Conservation (phyloP, 225 moss, liverwort and hornwort genomes). For the Marchantia polymorpha region DNA sequence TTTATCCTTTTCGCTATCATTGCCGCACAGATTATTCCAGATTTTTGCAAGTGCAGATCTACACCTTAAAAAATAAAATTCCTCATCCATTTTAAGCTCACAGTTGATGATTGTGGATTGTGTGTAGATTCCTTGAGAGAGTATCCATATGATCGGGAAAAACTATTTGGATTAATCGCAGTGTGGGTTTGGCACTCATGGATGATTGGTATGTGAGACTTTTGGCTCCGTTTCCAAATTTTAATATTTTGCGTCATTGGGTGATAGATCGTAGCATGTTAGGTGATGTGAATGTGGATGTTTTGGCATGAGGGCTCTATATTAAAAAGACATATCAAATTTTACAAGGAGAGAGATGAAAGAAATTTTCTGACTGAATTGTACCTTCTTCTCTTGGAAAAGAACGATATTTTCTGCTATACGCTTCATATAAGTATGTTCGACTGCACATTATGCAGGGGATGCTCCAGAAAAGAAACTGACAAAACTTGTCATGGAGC, state of each 20-base stretch:
- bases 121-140: conserved; percentile 74
- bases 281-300: background rate
- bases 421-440: background rate
- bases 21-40: background rate
- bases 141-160: conserved; percentile 67
- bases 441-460: conserved; percentile 39
- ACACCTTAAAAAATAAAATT: background rate
- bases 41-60: too few relatives aligned
- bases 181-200: conserved; percentile 78
- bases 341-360: background rate
- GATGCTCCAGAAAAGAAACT: conserved; percentile 78
- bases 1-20: background rate
- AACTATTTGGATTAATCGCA: conserved; percentile 68
- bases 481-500: conserved; percentile 57
- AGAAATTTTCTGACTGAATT: too few relatives aligned
- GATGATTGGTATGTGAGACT: conserved; percentile 63
- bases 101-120: conserved; percentile 1
- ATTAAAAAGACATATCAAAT: background rate
- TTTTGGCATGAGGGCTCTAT: background rate
- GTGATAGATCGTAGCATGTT: too few relatives aligned
- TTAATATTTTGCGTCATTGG: background rate
- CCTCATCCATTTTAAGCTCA: background rate
- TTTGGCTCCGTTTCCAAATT: background rate
- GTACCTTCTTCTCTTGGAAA: background rate
- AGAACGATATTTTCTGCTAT: too few relatives aligned